A percentile compares a stretch with the other conserved stretches of the same genome.
These are phyloP conservation scores for Solanum sejunctum DNA, from an alignment of 257 asterid genomes.

Conservation along the genomic window DNA sequence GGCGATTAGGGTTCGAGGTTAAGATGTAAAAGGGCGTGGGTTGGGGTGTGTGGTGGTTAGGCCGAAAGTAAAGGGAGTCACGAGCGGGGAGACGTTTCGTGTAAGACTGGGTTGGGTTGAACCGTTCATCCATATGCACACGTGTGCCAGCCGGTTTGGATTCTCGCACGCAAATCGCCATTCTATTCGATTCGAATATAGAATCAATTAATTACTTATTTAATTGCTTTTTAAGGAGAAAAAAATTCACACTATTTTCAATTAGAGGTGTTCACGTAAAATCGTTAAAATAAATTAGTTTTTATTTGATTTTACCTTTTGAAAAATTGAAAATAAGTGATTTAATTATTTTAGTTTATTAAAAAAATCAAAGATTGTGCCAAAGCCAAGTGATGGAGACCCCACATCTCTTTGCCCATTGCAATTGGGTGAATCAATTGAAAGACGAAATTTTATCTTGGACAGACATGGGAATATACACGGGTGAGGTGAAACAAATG, in stretches of 20 bases:
- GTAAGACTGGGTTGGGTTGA: conserved; percentile 5
- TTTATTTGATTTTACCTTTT: too few relatives aligned
- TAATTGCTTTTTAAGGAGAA: background rate
- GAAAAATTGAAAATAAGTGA: too few relatives aligned
- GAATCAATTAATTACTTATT: background rate
- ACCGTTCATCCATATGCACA: background rate
- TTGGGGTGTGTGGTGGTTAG: background rate
- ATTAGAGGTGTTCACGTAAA: too few relatives aligned
- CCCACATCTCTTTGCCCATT: too few relatives aligned
- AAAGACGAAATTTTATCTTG: too few relatives aligned
- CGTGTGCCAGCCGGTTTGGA: background rate
- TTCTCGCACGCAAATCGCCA: background rate
- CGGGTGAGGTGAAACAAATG: too few relatives aligned
- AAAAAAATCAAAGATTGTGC: too few relatives aligned
- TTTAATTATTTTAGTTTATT: too few relatives aligned
- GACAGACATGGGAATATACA: too few relatives aligned
- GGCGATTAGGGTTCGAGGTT: background rate
- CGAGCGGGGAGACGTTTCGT: background rate
- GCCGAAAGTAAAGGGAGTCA: background rate
- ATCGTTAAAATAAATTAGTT: too few relatives aligned
- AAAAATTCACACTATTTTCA: background rate
- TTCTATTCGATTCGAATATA: background rate
- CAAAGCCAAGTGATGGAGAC: too few relatives aligned
- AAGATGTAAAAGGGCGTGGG: background rate
- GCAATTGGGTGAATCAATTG: too few relatives aligned